Base-by-base conservation (phyloP, 2,329 filamentous ascomycete genomes). In the Xylariaceae sp. region DNA sequence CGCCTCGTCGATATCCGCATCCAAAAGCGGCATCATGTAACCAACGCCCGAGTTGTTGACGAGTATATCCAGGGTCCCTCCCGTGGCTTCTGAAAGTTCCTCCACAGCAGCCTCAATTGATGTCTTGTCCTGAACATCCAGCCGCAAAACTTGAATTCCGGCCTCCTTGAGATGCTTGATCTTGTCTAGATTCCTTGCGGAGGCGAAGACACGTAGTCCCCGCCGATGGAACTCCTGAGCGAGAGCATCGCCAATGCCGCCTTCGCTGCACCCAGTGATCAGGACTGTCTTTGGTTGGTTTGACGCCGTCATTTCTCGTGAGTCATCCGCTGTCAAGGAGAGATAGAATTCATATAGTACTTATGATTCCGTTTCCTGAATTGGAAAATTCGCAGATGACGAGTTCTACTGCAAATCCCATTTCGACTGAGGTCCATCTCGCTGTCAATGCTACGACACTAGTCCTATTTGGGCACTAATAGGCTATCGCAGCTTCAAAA, bases 11-110 rank as follows among this genome's bases (percentile, higher is more conserved):
- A 65, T 22, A n/a, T 56, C 47, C 12, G 55, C 55, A 45, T 70
- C 67, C 12, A 64, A 45, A 1, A 67, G 42, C 7, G 66, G 63
- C 49, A 62, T 57, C 4, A 50, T 39, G 38, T 59, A 58, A 36
- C 59, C 60, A 38, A 56, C 49, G 11, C 63, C 70, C 2, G 71
- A 67, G 53, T 72, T 71, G 53, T 73, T 72, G 50, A 73, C 60
- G 16, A 74, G 61, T 25, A 73, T 63, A 49, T 73, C 67, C 10
- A 74, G 56, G 21, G 55, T 63, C n/a, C 65, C 65, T 29, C 60
- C 66, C 0, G 67, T 67, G 12, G 60, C 55, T 7, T 48, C 45
- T 3, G 57, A 45, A 32, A 75, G 61, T 14, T 55, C 47, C 4
- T 56, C 56, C 16, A 66, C 64, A 17, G 65, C 53, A 5, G 44